Base-by-base conservation (phyloP, 768 basidiomycete genomes). In the Lentinus brumalis region DNA sequence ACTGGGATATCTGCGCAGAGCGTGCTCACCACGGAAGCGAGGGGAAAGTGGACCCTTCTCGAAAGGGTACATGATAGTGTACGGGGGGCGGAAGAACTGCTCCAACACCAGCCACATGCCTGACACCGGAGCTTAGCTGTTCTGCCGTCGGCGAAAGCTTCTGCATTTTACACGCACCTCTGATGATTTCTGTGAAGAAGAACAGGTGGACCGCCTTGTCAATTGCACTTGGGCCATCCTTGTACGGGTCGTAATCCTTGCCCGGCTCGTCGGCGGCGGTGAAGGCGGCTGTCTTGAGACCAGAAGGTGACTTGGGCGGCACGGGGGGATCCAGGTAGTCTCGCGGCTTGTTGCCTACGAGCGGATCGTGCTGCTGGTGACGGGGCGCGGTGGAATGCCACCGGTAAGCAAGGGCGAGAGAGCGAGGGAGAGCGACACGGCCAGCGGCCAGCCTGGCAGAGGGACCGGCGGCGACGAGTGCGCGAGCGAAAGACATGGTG, bases 41-140 rank as follows among this genome's bases (percentile, higher is more conserved):
- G 97, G 95, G 31, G 95, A 97, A 50, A 98, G 77, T 26, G 97
- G 97, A 38, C 97, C 97, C 75, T 98, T 98, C 79, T 99, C 97
- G 67, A 94, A 97, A 4, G 95, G 96, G 73, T 94, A 94, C 89
- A 90, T 95, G 81, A 98, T 98, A 35, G 96, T 99, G 76, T 98
- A 99, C 30, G 96, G 96, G 31, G 92, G 93, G 61, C 96, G 84
- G 83, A 92, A 94, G 78, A 92, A 89, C 69, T 94, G 87, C 75
- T 94, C 92, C 60, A 92, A 57, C 31, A 98, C 96, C 71, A 99
- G 89, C 93, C 96, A 97, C 94, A 98, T 96, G 70, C 96, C 96
- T 98, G 67, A 6, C 53, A 40, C 29, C 40, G 38, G 32, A 44
- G 50, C 39, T 53, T 65, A 64, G 49, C 71, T 66, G 38, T 29